Conservation (phyloP, 768 basidiomycete genomes). For the Suillus sp. region DNA sequence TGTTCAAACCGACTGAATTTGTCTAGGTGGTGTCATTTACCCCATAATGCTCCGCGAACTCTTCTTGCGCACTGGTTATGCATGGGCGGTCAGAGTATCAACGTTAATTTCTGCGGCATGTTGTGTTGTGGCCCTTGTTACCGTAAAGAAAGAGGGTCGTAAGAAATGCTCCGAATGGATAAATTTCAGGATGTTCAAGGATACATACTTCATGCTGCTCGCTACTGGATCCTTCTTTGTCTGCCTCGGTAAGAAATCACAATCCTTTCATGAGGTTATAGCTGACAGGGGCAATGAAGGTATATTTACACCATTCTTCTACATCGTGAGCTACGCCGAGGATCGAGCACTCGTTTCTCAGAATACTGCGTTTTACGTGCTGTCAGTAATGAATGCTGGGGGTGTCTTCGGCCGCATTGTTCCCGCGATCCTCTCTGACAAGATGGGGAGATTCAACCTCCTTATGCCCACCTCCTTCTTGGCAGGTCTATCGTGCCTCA, state of each 20-base stretch:
- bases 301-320: slow-evolving; percentile 72
- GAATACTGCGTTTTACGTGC: slow-evolving; percentile 50
- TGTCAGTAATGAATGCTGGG: slow-evolving; percentile 71
- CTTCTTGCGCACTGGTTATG: slow-evolving; percentile 57
- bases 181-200: slow-evolving; percentile 40
- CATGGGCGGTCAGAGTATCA: slow-evolving; percentile 62
- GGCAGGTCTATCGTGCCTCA: slow-evolving; percentile 59
- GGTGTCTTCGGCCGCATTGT: slow-evolving; percentile 64
- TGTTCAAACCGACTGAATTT: slow-evolving; percentile 24
- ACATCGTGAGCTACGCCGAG: slow-evolving; percentile 61
- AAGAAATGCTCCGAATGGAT: slow-evolving; percentile 22
- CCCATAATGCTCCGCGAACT: slow-evolving; percentile 64
- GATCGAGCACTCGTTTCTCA: slow-evolving; percentile 41
- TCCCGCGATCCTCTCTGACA: slow-evolving; percentile 66
- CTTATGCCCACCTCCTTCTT: slow-evolving; percentile 64
- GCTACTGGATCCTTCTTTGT: slow-evolving; percentile 57
- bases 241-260: slow-evolving; percentile 52
- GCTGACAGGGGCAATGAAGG: slow-evolving; percentile 39
- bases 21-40: slow-evolving; percentile 66
- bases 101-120: slow-evolving; percentile 52
- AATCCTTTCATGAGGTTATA: not conserved
- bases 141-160: slow-evolving; percentile 39
- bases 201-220: slow-evolving; percentile 55
- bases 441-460: slow-evolving; percentile 66
- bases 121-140: slow-evolving; percentile 48